Percentiles rank a stretch among this genome's conserved stretches.
phyloP scores from a whole-genome alignment of 257 asterid species.

The Solanum bulbocastanum region DNA sequence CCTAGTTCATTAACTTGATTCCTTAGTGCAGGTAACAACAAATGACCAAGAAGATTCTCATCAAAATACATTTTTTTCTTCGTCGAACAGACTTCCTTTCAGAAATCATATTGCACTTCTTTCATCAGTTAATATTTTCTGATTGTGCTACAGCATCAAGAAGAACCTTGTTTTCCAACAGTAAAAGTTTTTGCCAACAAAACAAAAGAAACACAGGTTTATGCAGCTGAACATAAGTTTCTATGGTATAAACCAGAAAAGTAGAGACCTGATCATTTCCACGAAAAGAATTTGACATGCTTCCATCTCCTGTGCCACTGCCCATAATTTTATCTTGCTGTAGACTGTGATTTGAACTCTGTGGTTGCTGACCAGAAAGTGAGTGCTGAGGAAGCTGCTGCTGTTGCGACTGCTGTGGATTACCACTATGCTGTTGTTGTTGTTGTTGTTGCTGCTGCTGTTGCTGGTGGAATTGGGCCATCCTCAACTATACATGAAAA shows the following conservation, averaged over 20 bases:
- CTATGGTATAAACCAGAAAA: conserved; percentile 12
- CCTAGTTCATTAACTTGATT: neutral
- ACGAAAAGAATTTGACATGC: conserved; percentile 80
- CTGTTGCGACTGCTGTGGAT: conserved; percentile 21
- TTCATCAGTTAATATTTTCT: neutral
- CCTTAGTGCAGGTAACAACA: neutral
- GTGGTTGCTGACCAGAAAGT: conserved; percentile 84
- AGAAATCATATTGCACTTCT: neutral
- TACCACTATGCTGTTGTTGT: conserved; percentile 16
- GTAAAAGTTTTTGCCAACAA: neutral
- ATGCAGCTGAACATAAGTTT: neutral
- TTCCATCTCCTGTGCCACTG: conserved; percentile 69
- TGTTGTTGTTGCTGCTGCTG: conserved; percentile 37
- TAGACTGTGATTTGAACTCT: conserved; percentile 69
- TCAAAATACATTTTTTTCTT: neutral
- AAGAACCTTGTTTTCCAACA: neutral
- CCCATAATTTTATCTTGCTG: conserved; percentile 83
- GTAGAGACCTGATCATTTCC: conserved; percentile 81
- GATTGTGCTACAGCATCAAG: neutral
- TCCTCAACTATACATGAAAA: conserved; percentile 42
- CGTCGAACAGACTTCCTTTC: neutral
- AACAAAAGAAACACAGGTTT: neutral
- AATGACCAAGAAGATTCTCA: neutral
- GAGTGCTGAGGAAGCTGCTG: conserved; percentile 72
- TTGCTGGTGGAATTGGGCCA: conserved; percentile 62